These are phyloP conservation scores for Hericium erinaceus DNA, from an alignment of 768 basidiomycete genomes.

Conservation along the genomic window DNA sequence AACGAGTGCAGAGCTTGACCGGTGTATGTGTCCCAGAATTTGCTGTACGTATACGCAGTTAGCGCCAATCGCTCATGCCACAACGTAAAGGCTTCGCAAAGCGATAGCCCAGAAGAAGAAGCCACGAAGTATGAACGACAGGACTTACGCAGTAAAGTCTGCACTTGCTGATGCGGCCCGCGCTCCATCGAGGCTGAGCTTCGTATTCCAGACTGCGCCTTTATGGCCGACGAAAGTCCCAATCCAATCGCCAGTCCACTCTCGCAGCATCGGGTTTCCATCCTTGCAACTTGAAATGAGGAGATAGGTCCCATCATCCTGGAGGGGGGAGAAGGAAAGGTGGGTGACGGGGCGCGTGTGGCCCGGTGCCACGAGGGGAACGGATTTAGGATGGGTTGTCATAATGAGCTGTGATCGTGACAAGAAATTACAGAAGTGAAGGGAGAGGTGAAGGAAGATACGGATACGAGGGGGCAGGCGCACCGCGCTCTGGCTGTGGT, in stretches of 20 bases:
- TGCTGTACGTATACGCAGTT: constrained; percentile 37
- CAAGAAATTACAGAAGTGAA: constrained; percentile 3
- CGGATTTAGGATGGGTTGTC: constrained; percentile 35
- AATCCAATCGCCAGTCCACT: constrained; percentile 99
- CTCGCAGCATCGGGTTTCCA: constrained; percentile 93
- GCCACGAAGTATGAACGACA: background rate
- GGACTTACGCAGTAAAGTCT: constrained; percentile 90
- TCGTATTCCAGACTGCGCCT: constrained; percentile 96
- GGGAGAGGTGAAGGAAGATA: constrained; percentile 3
- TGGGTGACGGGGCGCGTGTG: constrained; percentile 88
- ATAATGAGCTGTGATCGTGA: background rate
- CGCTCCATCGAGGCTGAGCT: constrained; percentile 78
- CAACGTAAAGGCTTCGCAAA: background rate
- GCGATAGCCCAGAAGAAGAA: constrained; percentile 1
- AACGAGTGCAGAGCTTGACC: constrained; percentile 91
- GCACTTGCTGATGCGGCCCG: constrained; percentile 90
- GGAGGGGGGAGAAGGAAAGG: constrained; percentile 82
- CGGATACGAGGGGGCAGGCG: constrained; percentile 16
- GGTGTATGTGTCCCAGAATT: constrained; percentile 92
- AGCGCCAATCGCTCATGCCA: constrained; percentile 5
- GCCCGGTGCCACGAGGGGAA: constrained; percentile 77
- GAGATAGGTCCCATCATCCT: constrained; percentile 79
- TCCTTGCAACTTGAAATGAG: constrained; percentile 98
- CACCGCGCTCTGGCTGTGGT: constrained; percentile 21
- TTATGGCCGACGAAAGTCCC: constrained; percentile 86